Conservation (phyloP, 2,329 filamentous ascomycete genomes). For the Huntiella decipiens region DNA sequence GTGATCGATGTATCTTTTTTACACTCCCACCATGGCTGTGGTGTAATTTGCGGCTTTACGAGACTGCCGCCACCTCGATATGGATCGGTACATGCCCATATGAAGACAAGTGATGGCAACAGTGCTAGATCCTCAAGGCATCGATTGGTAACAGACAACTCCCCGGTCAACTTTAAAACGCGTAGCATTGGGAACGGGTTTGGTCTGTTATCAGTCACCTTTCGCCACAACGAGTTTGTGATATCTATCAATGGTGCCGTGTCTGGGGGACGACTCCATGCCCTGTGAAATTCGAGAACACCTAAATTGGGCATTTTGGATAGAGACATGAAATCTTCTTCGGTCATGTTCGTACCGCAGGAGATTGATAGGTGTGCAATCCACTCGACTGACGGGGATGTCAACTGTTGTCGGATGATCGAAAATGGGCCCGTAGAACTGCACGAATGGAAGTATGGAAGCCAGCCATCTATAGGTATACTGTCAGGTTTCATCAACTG, state of each 20-base stretch:
- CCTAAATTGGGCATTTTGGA: slow-evolving; percentile 27
- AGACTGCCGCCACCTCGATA: too few species aligned
- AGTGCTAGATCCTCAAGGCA: slow-evolving; percentile 23
- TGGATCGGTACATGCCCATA: slow-evolving; percentile 16
- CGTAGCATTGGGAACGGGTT: slow-evolving; percentile 28
- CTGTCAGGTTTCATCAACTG: neutral
- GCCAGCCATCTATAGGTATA: slow-evolving; percentile 4
- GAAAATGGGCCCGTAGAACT: slow-evolving; percentile 3
- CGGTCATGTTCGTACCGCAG: slow-evolving; percentile 19
- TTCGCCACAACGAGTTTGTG: slow-evolving; percentile 26
- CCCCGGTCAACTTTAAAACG: slow-evolving; percentile 27
- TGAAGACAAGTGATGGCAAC: slow-evolving; percentile 27
- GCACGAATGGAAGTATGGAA: slow-evolving; percentile 5
- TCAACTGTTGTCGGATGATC: neutral
- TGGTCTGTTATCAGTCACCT: slow-evolving; percentile 23
- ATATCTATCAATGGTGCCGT: slow-evolving; percentile 19
- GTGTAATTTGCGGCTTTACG: too few species aligned
- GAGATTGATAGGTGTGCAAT: slow-evolving; percentile 24
- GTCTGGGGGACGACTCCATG: slow-evolving; percentile 11
- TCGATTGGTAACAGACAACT: slow-evolving; percentile 19
- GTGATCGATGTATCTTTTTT: too few species aligned
- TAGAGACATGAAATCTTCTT: slow-evolving; percentile 23
- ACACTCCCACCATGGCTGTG: too few species aligned
- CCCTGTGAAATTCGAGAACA: slow-evolving; percentile 27
- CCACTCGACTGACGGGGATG: slow-evolving; percentile 19